phyloP scores from a whole-genome alignment of 2,329 filamentous ascomycete species.

The Coccinonectria pachysandricola region DNA sequence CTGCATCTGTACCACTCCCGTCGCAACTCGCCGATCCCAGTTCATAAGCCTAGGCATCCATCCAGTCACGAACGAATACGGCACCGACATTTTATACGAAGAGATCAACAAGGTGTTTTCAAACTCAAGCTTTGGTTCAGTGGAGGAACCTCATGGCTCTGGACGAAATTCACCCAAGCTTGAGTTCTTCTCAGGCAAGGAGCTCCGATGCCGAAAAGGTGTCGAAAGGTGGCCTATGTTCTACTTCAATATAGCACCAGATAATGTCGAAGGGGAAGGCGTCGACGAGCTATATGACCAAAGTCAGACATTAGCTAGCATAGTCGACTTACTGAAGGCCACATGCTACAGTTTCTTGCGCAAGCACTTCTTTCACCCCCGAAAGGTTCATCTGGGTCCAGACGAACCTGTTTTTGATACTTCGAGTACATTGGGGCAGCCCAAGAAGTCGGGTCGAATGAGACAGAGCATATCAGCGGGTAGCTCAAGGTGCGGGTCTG shows the following conservation, averaged over 20 bases:
- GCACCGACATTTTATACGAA: conserved; percentile 59
- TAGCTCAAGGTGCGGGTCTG: conserved; percentile 9
- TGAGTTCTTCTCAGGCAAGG: conserved; percentile 38
- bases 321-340: conserved; percentile 52
- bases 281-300: conserved; percentile 32
- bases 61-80: conserved; percentile 47
- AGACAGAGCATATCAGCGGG: conserved; percentile 3
- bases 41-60: conserved; percentile 71
- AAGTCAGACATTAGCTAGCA: conserved; percentile 36
- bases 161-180: conserved; percentile 24
- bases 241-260: conserved; percentile 54
- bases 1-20: conserved; percentile 59
- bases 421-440: conserved; percentile 8
- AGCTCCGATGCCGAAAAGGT: conserved; percentile 43
- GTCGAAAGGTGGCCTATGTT: conserved; percentile 87
- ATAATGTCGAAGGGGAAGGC: conserved; percentile 20
- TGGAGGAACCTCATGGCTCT: conserved; percentile 37
- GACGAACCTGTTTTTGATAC: conserved; percentile 18
- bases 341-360: conserved; percentile 67
- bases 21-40: conserved; percentile 62
- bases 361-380: conserved; percentile 58
- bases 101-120: conserved; percentile 69
- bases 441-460: conserved; percentile 9
- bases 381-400: conserved; percentile 14
- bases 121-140: conserved; percentile 63